Conservation (phyloP, 352 stramenopile species). For the Globisporangium spinosum region DNA sequence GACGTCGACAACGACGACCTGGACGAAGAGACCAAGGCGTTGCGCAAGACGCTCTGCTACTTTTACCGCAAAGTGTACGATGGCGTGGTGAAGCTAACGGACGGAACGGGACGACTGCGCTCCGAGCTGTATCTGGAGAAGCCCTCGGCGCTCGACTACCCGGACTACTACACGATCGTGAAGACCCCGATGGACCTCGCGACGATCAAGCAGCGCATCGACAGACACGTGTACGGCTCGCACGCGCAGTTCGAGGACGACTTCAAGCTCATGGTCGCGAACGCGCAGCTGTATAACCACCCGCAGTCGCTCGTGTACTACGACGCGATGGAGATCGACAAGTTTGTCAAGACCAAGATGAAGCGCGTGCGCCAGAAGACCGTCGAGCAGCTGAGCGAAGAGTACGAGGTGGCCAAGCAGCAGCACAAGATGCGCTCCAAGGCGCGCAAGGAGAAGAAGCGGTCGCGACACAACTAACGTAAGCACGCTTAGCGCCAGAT, state of each 20-base stretch:
- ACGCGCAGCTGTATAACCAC: constrained; percentile 88
- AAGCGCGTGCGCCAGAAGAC: constrained; percentile 63
- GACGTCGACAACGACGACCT: constrained; percentile 33
- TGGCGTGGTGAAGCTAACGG: constrained; percentile 73
- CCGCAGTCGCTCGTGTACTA: constrained; percentile 78
- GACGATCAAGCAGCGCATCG: constrained; percentile 84
- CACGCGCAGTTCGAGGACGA: constrained; percentile 75
- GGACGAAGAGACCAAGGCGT: constrained; percentile 37
- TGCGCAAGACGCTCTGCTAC: constrained; percentile 72
- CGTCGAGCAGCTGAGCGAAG: constrained; percentile 46
- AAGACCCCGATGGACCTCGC: constrained; percentile 82
- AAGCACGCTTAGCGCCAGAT: not conserved
- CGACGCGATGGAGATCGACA: constrained; percentile 83
- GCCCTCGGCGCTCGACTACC: constrained; percentile 74
- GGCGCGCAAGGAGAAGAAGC: constrained; percentile 78
- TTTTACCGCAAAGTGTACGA: constrained; percentile 86
- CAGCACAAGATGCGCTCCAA: constrained; percentile 76
- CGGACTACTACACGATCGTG: constrained; percentile 90
- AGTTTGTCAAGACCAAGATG: constrained; percentile 78
- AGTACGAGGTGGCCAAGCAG: constrained; percentile 76
- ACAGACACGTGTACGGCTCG: constrained; percentile 55
- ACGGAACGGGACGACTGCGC: constrained; percentile 60
- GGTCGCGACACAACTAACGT: constrained; percentile 38
- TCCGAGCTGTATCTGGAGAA: constrained; percentile 78
- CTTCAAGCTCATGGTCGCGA: constrained; percentile 83